These are phyloP conservation scores for Sutorius australiensis DNA, from an alignment of 768 basidiomycete species.

Conservation along the genomic window DNA sequence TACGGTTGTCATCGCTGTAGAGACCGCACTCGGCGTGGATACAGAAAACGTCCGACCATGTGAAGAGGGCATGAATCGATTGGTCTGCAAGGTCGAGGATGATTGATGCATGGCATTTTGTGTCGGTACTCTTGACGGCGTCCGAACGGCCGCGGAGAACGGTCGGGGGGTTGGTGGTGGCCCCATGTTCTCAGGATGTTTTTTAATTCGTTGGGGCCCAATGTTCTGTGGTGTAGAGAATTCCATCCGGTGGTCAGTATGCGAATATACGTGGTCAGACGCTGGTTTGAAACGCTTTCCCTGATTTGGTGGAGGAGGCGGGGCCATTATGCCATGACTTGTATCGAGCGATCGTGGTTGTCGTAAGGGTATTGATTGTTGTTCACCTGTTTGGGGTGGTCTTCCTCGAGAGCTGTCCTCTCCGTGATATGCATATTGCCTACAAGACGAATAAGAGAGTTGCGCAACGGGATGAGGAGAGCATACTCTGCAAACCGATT, in stretches of 20 bases:
- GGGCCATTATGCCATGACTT: constrained; percentile 31
- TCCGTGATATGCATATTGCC: constrained; percentile 65
- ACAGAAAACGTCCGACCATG: constrained; percentile 23
- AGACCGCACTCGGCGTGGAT: constrained; percentile 14
- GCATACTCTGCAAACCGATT: constrained; percentile 50
- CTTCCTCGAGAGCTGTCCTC: constrained; percentile 42
- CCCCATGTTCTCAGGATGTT: constrained; percentile 39
- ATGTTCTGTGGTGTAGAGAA: constrained; percentile 7
- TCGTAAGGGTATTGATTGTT: constrained; percentile 36
- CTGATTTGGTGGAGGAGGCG: constrained; percentile 25
- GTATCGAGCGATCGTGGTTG: constrained; percentile 34
- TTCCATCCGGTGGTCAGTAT: constrained; percentile 10
- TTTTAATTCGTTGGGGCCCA: constrained; percentile 22
- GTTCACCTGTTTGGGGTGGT: constrained; percentile 39
- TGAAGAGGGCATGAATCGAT: constrained; percentile 32
- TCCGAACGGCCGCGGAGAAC: constrained; percentile 23
- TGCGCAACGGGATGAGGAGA: constrained; percentile 5
- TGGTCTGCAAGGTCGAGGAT: constrained; percentile 20
- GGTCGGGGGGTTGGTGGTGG: constrained; percentile 49
- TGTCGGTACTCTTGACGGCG: constrained; percentile 22
- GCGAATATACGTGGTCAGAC: constrained; percentile 12
- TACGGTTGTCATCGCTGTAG: constrained; percentile 15
- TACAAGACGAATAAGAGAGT: constrained; percentile 28
- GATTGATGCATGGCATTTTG: constrained; percentile 11
- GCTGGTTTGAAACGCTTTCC: constrained; percentile 25